Base-by-base conservation (phyloP, 164 flowering plant genomes). In the Euptelea pleiosperma region DNA sequence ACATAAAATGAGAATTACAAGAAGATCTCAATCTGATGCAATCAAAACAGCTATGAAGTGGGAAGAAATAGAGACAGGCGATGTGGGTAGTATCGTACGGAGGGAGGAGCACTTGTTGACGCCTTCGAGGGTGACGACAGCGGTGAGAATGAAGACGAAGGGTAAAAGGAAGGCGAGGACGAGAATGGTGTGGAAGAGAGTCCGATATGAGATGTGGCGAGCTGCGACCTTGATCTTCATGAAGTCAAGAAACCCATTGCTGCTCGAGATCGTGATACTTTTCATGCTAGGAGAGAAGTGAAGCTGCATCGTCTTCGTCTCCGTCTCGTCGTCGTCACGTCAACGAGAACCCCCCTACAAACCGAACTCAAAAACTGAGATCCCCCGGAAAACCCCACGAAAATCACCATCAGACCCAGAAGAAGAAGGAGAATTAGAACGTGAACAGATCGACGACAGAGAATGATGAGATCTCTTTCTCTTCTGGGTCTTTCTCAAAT, bases 261-360 rank as follows among this genome's bases (percentile, higher is more conserved):
- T 85, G 65, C 79, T 76, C 41, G 91, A 87, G 60, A 93, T 90
- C 57, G 98, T 93, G 75, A 93, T 84, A 75, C 97, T 93, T 86
- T 90, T 93, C 98, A 90, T 90, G 78, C 96, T 90, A 79, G 96
- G 98, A 68, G 98, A 93, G 80, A 93, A 77, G 72, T 79, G 96
- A 79, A 93, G 85, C 96, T 87, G 98, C 98, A 93, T 93, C 87
- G 77, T 85, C 70, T 58, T 70, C 78, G 64, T 52, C 65, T 77
- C 76, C 62, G 61, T 71, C 68, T 60, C 67, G 40, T 34, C 46
- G 31, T 24, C 55, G 5, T 30, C 16, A 4, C 24, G 55, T 40
- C 55, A 40, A 28, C 46, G n/a, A 41, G 25, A 50, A 49, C 31
- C 47, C 30, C 7, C 24, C 50, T 34, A 30, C 3, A 50, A 18